A percentile compares a stretch with the other conserved stretches of the same genome.
Evolutionary conservation across 768 basidiomycete species (phyloP).

Genomic region (Suillus clintonianus): DNA sequence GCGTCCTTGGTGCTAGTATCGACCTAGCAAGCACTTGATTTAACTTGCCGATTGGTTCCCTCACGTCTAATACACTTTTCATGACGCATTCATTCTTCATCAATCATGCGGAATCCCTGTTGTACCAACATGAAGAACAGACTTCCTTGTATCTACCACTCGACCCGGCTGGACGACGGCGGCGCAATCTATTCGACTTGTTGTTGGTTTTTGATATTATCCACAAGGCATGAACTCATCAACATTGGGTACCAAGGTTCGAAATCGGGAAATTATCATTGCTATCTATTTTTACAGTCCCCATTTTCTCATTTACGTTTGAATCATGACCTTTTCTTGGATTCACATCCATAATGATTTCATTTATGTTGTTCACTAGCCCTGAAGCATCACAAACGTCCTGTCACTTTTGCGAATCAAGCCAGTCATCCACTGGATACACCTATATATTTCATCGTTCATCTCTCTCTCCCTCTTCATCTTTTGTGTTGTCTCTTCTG

Average conservation of each 20-base stretch:
- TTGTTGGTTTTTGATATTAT: conserved; percentile 29
- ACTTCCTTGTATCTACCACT: conserved; percentile 33
- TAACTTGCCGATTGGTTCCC: conserved; percentile 14
- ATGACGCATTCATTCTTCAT: conserved; percentile 26
- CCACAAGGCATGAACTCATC: conserved; percentile 22
- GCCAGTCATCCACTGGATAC: not conserved
- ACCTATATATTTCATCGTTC: not conserved
- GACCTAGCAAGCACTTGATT: conserved; percentile 29
- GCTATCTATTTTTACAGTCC: conserved; percentile 2
- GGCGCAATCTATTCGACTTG: conserved; percentile 27
- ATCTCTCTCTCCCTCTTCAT: not conserved
- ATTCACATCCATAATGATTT: not conserved
- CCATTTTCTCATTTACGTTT: not conserved
- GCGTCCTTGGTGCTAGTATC: conserved; percentile 31
- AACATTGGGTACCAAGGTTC: conserved; percentile 8
- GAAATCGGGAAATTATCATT: conserved; percentile 9
- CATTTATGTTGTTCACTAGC: not conserved
- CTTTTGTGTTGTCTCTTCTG: not conserved
- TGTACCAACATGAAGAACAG: conserved; percentile 34
- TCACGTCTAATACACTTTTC: conserved; percentile 12
- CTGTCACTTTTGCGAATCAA: not conserved
- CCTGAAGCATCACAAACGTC: not conserved
- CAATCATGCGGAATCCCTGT: conserved; percentile 18
- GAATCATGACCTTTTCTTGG: not conserved
- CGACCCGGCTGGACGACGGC: conserved; percentile 22